Evolutionary conservation across 140 eudicot genomes (phyloP).

Genomic region (Stevia rebaudiana): DNA sequence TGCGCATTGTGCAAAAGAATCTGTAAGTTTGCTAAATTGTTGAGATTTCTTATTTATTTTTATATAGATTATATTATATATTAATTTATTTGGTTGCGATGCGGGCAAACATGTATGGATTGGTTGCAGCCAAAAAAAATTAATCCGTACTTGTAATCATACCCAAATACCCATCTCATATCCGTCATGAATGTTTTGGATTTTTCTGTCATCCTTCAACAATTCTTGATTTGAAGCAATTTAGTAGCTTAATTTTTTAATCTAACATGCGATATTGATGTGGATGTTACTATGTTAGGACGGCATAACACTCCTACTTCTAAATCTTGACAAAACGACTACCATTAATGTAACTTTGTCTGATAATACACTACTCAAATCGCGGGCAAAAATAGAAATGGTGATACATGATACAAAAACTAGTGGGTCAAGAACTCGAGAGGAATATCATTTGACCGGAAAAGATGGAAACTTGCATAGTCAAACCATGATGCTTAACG

Average conservation of each 20-base stretch:
- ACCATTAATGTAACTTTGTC: neutral
- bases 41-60: neutral
- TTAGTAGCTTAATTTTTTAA: neutral
- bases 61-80: neutral
- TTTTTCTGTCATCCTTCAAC: neutral
- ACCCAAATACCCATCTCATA: too few species aligned
- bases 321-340: slow-evolving; percentile 7
- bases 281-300: slow-evolving; percentile 6
- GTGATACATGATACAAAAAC: neutral
- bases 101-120: too few species aligned
- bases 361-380: neutral
- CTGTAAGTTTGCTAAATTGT: slow-evolving; percentile 5
- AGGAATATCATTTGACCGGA: slow-evolving; percentile 65
- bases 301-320: slow-evolving; percentile 7
- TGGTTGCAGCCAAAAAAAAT: too few species aligned
- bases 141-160: too few species aligned
- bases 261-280: neutral
- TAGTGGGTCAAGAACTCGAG: slow-evolving; percentile 24
- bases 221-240: neutral
- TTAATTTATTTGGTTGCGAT: too few species aligned
- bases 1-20: slow-evolving; percentile 13
- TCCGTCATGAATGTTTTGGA: too few species aligned
- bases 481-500: slow-evolving; percentile 51
- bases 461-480: slow-evolving; percentile 54
- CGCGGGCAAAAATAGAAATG: neutral